Evolutionary conservation across 1,284 basidiomycete genomes (phyloP), one percentile per base, ranked within the genome.

Genomic region (Lentinula novae-zelandiae): DNA sequence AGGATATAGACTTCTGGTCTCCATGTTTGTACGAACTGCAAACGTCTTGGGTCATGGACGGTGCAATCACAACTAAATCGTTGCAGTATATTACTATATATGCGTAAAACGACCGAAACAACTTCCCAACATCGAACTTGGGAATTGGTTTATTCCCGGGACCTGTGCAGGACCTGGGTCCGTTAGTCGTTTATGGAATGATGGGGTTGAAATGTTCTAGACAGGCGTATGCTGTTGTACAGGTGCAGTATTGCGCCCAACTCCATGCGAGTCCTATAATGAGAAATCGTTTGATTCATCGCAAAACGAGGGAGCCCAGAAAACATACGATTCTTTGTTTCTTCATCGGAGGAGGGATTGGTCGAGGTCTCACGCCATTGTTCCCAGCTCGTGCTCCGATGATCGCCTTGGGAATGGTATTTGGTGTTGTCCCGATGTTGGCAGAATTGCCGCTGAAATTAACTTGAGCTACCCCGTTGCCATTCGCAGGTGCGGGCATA

Each of bases 311-410:
- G 22, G 7, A 46, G 33, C 17, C 36, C 36, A 38, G 9, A 38
- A 51, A 36, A 76, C 84, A 71, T 67, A 92, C 89, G 83, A 88
- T 77, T 64, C 88, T 80, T 70, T 86, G 87, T 73, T 89, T 91
- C 80, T 92, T 92, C 53, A 87, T 68, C 46, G 89, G 89, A 65
- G 89, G 77, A 33, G 89, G 87, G 61, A 87, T 68, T 40, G 89
- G 89, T 65, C 90, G 77, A 33, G 89, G 87, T 62, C 86, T 78
- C 15, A 79, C 82, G 54, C 79, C 82, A 13, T 74, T 76, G 60
- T 74, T 73, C 31, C 85, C 84, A 27, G 86, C 81, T 69, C 83
- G 84, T 15, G 82, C 80, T 63, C 80, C 78, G 20, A 78, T 63
- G 44, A 77, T 68, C 36, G 73, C 64, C 64, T 72, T 72, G 56